Base-by-base conservation (phyloP, 2,329 filamentous ascomycete species). In the Thermoascus crustaceus region DNA sequence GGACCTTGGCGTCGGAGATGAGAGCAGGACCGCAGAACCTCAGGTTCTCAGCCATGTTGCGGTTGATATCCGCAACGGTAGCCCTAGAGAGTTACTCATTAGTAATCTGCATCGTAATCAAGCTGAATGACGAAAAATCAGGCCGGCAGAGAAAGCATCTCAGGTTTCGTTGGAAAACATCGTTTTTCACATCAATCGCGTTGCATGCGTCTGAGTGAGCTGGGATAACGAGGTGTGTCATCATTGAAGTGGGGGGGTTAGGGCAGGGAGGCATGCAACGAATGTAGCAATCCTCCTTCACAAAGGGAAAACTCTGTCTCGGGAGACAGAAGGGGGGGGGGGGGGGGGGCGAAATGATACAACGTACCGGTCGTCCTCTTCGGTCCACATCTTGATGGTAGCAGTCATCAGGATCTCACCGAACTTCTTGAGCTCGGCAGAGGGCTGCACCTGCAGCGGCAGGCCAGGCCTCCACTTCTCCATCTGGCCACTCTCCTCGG, bases 201-300 rank as follows among this genome's bases (percentile, higher is more conserved):
- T 60, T 67, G 75, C 68, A 69, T 75, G 85, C 80, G 81, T 96
- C 83, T 85, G 85, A 94, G 88, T 95, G 89, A 95, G 88, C 88
- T 95, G 88, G 87, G 89, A 89, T 89, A 88, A 88, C 85, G 85
- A 79, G n/a, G 65, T 71, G 76, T 72, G 67, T 94, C 87, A 95
- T 95, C 87, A 86, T 80, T 54, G 66, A 57, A 60, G 55, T 41
- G 37, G 26, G 32, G n/a, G n/a, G n/a, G n/a, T n/a, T n/a, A n/a
- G n/a, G n/a, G n/a, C n/a, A n/a, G n/a, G n/a, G n/a, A n/a, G n/a
- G n/a, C n/a, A n/a, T n/a, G n/a, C n/a, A n/a, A n/a, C n/a, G n/a
- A n/a, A n/a, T n/a, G n/a, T n/a, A n/a, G n/a, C n/a, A n/a, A n/a
- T n/a, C n/a, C n/a, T n/a, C n/a, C n/a, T n/a, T n/a, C n/a, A 39